A percentile compares a stretch with the other conserved stretches of the same genome.
These are phyloP conservation scores for Colletotrichum theobromicola DNA, from an alignment of 2,329 filamentous ascomycete genomes.

Conservation along the genomic window DNA sequence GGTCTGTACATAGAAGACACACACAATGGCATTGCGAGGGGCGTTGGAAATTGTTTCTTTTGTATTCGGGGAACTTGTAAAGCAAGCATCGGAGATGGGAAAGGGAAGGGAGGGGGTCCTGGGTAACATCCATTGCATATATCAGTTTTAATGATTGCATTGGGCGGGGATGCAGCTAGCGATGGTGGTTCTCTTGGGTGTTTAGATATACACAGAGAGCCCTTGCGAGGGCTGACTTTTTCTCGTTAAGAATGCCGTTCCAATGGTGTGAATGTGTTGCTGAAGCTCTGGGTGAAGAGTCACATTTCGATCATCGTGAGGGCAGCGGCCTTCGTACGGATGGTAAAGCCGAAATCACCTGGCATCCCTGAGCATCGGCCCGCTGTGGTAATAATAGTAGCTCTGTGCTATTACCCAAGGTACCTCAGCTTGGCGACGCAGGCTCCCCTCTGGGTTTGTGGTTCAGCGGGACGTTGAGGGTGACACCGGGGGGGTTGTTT, in stretches of 20 bases:
- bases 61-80: background rate
- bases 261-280: background rate
- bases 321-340: background rate
- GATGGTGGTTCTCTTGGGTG: background rate
- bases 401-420: background rate
- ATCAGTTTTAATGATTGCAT: background rate
- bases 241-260: background rate
- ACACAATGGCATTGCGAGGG: slow-evolving; percentile 16
- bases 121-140: background rate
- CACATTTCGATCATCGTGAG: background rate
- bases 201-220: background rate
- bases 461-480: background rate
- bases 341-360: background rate
- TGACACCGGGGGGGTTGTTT: background rate
- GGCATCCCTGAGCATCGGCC: background rate
- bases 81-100: background rate
- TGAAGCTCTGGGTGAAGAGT: background rate
- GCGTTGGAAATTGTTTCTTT: slow-evolving; percentile 14
- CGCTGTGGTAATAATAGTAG: background rate
- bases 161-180: background rate
- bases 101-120: background rate
- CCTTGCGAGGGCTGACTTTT: background rate
- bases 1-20: background rate
- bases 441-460: background rate
- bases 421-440: background rate